These are phyloP conservation scores for Jaltomata sinuosa DNA, from an alignment of 257 asterid species.

Conservation along the genomic window DNA sequence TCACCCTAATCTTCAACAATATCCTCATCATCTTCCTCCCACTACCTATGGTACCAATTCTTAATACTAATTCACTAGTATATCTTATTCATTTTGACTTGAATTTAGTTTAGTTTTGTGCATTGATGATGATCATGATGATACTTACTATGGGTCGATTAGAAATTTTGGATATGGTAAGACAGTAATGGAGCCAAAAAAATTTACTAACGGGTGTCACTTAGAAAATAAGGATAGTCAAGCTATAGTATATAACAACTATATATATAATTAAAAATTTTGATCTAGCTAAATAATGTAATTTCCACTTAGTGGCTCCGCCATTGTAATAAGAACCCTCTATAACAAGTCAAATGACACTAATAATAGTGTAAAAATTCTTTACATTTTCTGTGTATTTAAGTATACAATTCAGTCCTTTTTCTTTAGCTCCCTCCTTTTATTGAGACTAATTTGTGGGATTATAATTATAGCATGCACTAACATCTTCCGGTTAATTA, in stretches of 20 bases:
- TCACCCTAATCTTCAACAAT: constrained; percentile 69
- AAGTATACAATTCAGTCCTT: background rate
- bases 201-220: no score
- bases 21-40: background rate
- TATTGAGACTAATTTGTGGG: background rate
- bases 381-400: background rate
- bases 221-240: no score
- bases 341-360: no score
- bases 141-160: background rate
- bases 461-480: background rate
- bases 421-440: background rate
- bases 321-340: no score
- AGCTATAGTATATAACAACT: no score
- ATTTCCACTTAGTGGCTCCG: no score
- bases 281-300: no score
- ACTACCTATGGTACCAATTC: background rate
- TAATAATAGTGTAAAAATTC: background rate
- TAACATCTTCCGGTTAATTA: background rate
- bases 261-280: no score
- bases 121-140: no score
- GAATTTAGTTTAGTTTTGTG: no score
- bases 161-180: no score
- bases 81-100: background rate
- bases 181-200: background rate
- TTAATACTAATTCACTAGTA: background rate